A percentile compares a stretch with the other conserved stretches of the same genome.
Evolutionary conservation across 1,139 yeast genomes (phyloP).

Genomic region (Scheffersomyces illinoinensis): DNA sequence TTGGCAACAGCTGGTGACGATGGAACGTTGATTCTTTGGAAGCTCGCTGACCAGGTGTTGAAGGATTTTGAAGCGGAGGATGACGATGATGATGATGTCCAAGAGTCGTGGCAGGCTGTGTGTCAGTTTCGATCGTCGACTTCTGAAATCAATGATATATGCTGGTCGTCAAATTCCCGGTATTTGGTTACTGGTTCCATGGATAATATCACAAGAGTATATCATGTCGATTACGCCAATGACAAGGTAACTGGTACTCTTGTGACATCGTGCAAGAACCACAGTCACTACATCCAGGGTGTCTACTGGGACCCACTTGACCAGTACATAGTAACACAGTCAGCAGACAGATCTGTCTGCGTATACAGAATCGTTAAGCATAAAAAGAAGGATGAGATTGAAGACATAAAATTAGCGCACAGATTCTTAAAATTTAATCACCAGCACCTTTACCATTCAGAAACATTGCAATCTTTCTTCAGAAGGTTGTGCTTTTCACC

Average conservation of each 20-base stretch:
- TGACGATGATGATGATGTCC: slow-evolving; percentile 48
- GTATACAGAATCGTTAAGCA: slow-evolving; percentile 39
- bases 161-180: slow-evolving; percentile 86
- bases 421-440: slow-evolving; percentile 26
- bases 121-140: slow-evolving; percentile 58
- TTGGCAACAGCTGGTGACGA: slow-evolving; percentile 96
- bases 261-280: slow-evolving; percentile 67
- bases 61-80: slow-evolving; percentile 59
- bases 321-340: slow-evolving; percentile 78
- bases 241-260: slow-evolving; percentile 50
- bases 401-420: slow-evolving; percentile 17
- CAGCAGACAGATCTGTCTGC: slow-evolving; percentile 83
- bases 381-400: slow-evolving; percentile 24
- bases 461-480: slow-evolving; percentile 85
- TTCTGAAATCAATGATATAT: slow-evolving; percentile 83
- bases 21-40: slow-evolving; percentile 85
- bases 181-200: slow-evolving; percentile 86
- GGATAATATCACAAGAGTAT: slow-evolving; percentile 81
- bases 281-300: slow-evolving; percentile 90
- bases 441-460: slow-evolving; percentile 70
- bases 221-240: slow-evolving; percentile 34
- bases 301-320: slow-evolving; percentile 91
- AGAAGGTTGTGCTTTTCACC: slow-evolving; percentile 84
- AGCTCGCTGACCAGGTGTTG: slow-evolving; percentile 50
- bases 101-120: slow-evolving; percentile 72